Evolutionary conservation across 2,329 filamentous ascomycete species (phyloP).

Genomic region (Nemania sp.): DNA sequence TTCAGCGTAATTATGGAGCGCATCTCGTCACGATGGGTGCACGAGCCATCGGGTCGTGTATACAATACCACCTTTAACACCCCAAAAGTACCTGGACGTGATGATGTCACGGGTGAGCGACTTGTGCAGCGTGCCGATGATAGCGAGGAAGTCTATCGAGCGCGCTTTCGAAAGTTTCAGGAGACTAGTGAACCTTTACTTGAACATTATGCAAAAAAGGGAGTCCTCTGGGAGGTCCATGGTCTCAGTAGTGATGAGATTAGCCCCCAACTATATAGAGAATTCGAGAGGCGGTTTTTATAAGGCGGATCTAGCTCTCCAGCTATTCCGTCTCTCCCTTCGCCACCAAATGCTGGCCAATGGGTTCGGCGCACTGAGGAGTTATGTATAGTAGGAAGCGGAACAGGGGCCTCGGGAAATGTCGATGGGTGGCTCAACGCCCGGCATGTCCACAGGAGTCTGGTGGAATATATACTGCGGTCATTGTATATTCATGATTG

Average conservation of each 20-base stretch:
- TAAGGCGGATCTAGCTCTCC: slow-evolving; percentile 7
- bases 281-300: slow-evolving; percentile 78
- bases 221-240: slow-evolving; percentile 83
- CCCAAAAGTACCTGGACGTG: slow-evolving; percentile 76
- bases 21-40: slow-evolving; percentile 91
- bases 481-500: not conserved
- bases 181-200: slow-evolving; percentile 84
- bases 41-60: slow-evolving; percentile 85
- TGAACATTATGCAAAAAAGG: slow-evolving; percentile 84
- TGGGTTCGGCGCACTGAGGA: not conserved
- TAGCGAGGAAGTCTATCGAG: slow-evolving; percentile 81
- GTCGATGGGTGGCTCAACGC: not conserved
- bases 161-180: slow-evolving; percentile 79
- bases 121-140: slow-evolving; percentile 86
- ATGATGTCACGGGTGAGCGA: slow-evolving; percentile 89
- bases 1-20: slow-evolving; percentile 84
- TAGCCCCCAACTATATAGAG: slow-evolving; percentile 80
- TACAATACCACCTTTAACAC: slow-evolving; percentile 96
- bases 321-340: not conserved
- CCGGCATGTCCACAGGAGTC: not conserved
- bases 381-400: slow-evolving; percentile 12
- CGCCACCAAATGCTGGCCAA: too few species aligned
- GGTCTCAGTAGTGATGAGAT: slow-evolving; percentile 95
- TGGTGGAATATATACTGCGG: not conserved
- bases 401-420: not conserved